Evolutionary conservation across 208 protist genomes (phyloP).

Genomic region (Zelonia costaricensis): DNA sequence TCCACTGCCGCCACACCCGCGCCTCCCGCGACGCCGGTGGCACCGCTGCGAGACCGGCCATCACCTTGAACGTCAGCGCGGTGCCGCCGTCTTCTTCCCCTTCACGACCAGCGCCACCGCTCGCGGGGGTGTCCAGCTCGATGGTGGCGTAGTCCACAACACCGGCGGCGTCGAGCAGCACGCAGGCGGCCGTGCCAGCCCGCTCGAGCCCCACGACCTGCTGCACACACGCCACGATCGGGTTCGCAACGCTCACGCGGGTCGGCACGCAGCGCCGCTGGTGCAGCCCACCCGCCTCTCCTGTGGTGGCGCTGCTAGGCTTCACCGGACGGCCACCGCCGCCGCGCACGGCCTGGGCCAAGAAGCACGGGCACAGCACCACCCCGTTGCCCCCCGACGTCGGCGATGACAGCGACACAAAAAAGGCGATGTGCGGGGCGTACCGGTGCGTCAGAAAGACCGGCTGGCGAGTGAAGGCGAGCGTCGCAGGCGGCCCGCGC

Average conservation of each 20-base stretch:
- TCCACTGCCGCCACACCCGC: slow-evolving; percentile 45
- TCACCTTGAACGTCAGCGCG: slow-evolving; percentile 45
- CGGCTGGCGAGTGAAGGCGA: slow-evolving; percentile 48
- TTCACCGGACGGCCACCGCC: background rate
- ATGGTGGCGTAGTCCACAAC: slow-evolving; percentile 70
- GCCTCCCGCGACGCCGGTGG: slow-evolving; percentile 31
- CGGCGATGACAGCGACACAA: slow-evolving; percentile 29
- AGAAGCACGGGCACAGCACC: slow-evolving; percentile 35
- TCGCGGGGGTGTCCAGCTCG: slow-evolving; percentile 3
- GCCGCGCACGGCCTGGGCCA: background rate
- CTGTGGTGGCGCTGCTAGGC: background rate
- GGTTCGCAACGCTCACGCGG: slow-evolving; percentile 48
- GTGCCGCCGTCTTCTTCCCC: background rate
- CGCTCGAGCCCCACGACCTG: slow-evolving; percentile 20
- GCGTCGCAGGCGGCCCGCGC: too few species aligned
- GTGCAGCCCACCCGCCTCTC: too few species aligned
- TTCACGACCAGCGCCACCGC: background rate
- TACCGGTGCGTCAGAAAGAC: slow-evolving; percentile 62
- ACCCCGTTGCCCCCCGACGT: slow-evolving; percentile 15
- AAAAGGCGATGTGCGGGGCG: slow-evolving; percentile 58
- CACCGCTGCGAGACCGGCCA: slow-evolving; percentile 37
- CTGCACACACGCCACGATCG: slow-evolving; percentile 52
- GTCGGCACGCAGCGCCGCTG: slow-evolving; percentile 5
- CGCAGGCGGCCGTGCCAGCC: slow-evolving; percentile 28
- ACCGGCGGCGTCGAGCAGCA: slow-evolving; percentile 53